Percentiles rank a stretch among this genome's conserved stretches.
These are phyloP conservation scores for Triadica sebifera DNA, from an alignment of 345 rosid genomes.

Conservation along the genomic window DNA sequence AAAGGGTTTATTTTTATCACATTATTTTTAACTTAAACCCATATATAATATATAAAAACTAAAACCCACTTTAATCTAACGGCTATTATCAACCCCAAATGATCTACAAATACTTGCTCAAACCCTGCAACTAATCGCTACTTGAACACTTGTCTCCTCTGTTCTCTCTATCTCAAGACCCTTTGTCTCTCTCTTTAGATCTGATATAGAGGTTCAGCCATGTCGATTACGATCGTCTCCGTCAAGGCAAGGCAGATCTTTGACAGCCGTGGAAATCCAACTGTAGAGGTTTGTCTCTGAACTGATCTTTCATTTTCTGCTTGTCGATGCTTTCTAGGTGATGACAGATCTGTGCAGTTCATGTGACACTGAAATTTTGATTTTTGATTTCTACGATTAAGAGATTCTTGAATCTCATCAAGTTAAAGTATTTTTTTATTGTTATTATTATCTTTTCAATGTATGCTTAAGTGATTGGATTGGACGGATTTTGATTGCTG, in stretches of 20 bases:
- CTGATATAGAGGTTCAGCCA: not conserved
- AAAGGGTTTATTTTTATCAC: too few species aligned
- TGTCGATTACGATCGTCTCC: constrained; percentile 32
- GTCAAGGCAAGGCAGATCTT: constrained; percentile 71
- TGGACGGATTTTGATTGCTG: constrained; percentile 8
- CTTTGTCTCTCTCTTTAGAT: constrained; percentile 7
- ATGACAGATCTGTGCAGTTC: not conserved
- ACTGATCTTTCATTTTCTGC: not conserved
- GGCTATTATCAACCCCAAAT: constrained; percentile 8
- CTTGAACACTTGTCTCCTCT: not conserved
- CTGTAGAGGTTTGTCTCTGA: constrained; percentile 54
- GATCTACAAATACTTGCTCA: not conserved
- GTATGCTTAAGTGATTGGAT: not conserved
- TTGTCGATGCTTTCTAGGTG: constrained; percentile 3
- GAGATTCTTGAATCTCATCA: not conserved
- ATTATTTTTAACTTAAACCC: too few species aligned
- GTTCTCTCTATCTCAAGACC: not conserved
- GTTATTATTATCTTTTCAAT: too few species aligned
- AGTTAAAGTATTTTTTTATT: not conserved
- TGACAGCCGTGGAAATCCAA: constrained; percentile 76
- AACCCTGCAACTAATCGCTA: not conserved
- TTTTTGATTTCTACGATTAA: not conserved
- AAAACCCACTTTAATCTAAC: not conserved
- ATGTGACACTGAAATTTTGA: not conserved
- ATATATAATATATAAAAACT: too few species aligned